Evolutionary conservation across 345 rosid species (phyloP).

Genomic region (Eucalyptus pauciflora): DNA sequence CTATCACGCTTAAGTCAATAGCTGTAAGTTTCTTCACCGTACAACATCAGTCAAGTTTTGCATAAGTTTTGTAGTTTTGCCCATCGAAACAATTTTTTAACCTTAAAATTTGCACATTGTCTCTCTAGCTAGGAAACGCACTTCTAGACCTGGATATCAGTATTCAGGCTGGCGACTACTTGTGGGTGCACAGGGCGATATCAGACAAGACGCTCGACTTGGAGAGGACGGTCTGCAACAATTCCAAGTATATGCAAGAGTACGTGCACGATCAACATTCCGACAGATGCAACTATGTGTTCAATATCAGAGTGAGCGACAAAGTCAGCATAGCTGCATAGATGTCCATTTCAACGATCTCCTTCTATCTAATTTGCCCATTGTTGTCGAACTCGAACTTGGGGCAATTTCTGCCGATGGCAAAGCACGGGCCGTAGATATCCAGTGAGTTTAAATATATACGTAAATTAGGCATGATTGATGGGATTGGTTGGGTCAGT

Average conservation of each 20-base stretch:
- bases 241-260: constrained; percentile 2
- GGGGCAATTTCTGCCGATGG: neutral
- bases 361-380: constrained; percentile 8
- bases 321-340: neutral
- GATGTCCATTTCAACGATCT: constrained; percentile 4
- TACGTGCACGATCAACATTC: neutral
- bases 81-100: neutral
- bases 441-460: neutral
- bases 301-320: neutral
- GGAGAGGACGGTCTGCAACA: constrained; percentile 18
- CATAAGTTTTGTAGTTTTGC: neutral
- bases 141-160: constrained; percentile 24
- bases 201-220: constrained; percentile 12
- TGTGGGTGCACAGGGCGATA: constrained; percentile 27
- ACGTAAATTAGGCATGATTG: neutral
- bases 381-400: neutral
- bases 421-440: neutral
- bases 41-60: neutral
- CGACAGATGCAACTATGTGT: constrained; percentile 9
- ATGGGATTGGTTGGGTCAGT: neutral
- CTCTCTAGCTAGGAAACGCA: constrained; percentile 27
- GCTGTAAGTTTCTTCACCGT: constrained; percentile 1
- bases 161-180: constrained; percentile 5
- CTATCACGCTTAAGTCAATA: constrained; percentile 16
- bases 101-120: neutral